These are phyloP conservation scores for Candida alai DNA, from an alignment of 805 yeast genomes.

Conservation along the genomic window DNA sequence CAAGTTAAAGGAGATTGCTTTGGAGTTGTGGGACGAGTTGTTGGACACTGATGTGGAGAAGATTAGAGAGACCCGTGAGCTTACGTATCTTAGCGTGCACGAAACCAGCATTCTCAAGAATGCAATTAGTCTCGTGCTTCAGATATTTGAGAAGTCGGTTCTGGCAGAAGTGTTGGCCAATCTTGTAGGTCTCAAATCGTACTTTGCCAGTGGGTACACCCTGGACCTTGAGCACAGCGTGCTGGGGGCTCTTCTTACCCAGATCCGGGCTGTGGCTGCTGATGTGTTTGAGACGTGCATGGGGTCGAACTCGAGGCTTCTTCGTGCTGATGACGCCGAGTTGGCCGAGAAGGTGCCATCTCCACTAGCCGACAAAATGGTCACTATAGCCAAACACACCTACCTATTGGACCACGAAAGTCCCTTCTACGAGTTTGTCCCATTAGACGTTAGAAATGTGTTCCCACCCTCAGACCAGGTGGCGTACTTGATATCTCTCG, in stretches of 20 bases:
- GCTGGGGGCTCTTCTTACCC: conserved; percentile 32
- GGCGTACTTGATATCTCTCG: conserved; percentile 21
- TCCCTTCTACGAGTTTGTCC: conserved; percentile 34
- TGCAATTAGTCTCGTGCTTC: conserved; percentile 40
- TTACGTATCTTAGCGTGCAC: conserved; percentile 30
- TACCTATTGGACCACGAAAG: conserved; percentile 34
- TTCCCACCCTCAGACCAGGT: conserved; percentile 34
- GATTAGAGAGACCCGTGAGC: conserved; percentile 18
- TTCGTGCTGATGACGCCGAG: conserved; percentile 4
- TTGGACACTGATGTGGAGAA: conserved; percentile 12
- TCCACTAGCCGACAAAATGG: conserved; percentile 41
- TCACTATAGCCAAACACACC: conserved; percentile 41
- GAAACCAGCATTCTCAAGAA: conserved; percentile 37
- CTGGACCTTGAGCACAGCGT: conserved; percentile 15
- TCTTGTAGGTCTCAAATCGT: conserved; percentile 34
- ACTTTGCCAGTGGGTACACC: conserved; percentile 17
- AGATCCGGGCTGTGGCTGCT: conserved; percentile 37
- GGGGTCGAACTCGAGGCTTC: conserved; percentile 16
- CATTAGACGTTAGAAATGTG: conserved; percentile 30
- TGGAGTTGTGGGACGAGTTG: conserved; percentile 16
- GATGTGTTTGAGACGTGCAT: conserved; percentile 36
- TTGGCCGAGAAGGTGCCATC: conserved; percentile 25
- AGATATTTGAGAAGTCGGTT: conserved; percentile 44
- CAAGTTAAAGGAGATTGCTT: conserved; percentile 23
- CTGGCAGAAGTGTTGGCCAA: conserved; percentile 32